These are phyloP conservation scores for Phlyctochytrium bullatum DNA, from an alignment of 192 early-diverging fungal species.

Conservation along the genomic window DNA sequence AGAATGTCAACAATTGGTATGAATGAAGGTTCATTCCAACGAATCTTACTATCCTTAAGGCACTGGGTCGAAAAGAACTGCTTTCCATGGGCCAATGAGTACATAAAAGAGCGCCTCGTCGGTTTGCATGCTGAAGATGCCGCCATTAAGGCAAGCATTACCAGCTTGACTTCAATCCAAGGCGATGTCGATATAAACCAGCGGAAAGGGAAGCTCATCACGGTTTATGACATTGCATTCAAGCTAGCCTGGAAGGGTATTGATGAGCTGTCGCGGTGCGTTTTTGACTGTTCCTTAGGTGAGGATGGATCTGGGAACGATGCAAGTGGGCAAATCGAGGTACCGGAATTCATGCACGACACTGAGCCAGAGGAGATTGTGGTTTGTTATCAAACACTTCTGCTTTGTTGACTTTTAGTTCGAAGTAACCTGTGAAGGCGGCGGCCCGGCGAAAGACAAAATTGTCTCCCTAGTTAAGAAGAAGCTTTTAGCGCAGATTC, in stretches of 20 bases:
- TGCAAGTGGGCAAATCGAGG: conserved; percentile 71
- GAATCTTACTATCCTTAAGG: conserved; percentile 21
- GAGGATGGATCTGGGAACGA: conserved; percentile 47
- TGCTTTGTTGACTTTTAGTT: not conserved
- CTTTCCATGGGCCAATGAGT: conserved; percentile 83
- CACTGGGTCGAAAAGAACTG: conserved; percentile 95
- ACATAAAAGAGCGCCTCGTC: conserved; percentile 67
- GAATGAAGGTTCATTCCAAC: not conserved
- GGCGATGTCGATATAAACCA: conserved; percentile 95
- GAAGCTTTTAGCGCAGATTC: conserved; percentile 56
- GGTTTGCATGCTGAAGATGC: conserved; percentile 52
- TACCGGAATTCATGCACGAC: conserved; percentile 92
- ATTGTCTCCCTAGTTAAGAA: conserved; percentile 16
- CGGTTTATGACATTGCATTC: conserved; percentile 86
- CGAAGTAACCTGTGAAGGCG: not conserved
- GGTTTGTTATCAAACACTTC: conserved; percentile 37
- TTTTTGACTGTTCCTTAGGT: conserved; percentile 18
- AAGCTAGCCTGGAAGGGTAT: conserved; percentile 70
- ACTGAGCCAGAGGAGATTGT: conserved; percentile 78
- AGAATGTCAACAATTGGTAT: conserved; percentile 51
- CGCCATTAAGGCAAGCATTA: conserved; percentile 56
- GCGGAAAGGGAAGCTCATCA: conserved; percentile 93
- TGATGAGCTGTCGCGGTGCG: not conserved
- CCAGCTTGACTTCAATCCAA: conserved; percentile 60
- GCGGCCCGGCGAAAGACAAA: not conserved